These are phyloP conservation scores for Begonia masoniana DNA, from an alignment of 306 rosid genomes.

Conservation along the genomic window DNA sequence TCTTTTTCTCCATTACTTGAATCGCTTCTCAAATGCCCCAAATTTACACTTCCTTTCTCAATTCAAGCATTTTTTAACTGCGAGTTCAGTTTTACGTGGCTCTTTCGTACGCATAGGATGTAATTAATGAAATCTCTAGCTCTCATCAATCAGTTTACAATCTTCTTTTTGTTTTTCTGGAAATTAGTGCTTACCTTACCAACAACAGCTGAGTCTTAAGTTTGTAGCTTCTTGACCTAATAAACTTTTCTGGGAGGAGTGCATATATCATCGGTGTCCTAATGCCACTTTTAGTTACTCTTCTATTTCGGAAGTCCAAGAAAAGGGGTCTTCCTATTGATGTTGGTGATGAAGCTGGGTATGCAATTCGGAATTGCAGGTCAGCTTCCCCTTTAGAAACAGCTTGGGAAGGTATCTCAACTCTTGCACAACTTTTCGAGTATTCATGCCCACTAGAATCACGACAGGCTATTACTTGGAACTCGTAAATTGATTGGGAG, in stretches of 20 bases:
- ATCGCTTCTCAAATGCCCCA: too few relatives aligned
- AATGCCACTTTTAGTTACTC: conserved; percentile 49
- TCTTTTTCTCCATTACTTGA: too few relatives aligned
- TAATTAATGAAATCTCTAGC: too few relatives aligned
- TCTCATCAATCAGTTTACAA: too few relatives aligned
- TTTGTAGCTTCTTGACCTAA: neutral
- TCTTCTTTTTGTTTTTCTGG: too few relatives aligned
- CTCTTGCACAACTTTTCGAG: conserved; percentile 81
- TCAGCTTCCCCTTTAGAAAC: conserved; percentile 29
- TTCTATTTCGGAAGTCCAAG: conserved; percentile 37
- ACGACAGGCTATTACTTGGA: conserved; percentile 48
- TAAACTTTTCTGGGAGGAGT: conserved; percentile 25
- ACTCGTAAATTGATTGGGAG: conserved; percentile 54
- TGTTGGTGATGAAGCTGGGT: conserved; percentile 61
- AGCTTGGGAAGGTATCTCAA: conserved; percentile 64
- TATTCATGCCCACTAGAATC: conserved; percentile 39
- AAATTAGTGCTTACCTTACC: too few relatives aligned
- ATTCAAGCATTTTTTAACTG: neutral
- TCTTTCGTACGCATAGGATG: too few relatives aligned
- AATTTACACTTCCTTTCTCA: neutral
- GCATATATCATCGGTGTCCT: conserved; percentile 45
- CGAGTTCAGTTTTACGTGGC: too few relatives aligned
- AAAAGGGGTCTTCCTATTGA: conserved; percentile 50
- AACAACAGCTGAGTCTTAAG: too few relatives aligned
- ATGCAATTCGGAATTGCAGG: conserved; percentile 44